These are phyloP conservation scores for Rubia tinctorum DNA, from an alignment of 305 asterid species.

Conservation along the genomic window DNA sequence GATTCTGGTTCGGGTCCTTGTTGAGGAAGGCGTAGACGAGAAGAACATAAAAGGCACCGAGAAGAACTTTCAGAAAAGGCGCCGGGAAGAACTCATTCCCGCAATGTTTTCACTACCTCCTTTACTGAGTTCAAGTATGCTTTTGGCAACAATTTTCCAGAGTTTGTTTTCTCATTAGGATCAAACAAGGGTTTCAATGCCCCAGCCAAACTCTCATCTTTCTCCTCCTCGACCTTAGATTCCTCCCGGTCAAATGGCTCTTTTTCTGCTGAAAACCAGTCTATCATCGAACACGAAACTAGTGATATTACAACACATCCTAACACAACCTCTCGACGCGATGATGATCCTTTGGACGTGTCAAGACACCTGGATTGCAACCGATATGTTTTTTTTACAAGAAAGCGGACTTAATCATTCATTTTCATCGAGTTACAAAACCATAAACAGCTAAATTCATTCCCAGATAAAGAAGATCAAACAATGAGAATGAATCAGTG, in stretches of 20 bases:
- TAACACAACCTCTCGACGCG: constrained; percentile 46
- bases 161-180: constrained; percentile 84
- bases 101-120: constrained; percentile 81
- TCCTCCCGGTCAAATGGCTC: constrained; percentile 55
- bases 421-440: not conserved
- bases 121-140: constrained; percentile 79
- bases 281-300: constrained; percentile 32
- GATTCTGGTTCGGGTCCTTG: no score
- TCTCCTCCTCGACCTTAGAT: constrained; percentile 31
- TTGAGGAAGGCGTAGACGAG: no score
- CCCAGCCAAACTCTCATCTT: constrained; percentile 27
- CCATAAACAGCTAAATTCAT: no score
- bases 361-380: constrained; percentile 30
- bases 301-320: constrained; percentile 36
- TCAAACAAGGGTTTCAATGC: constrained; percentile 66
- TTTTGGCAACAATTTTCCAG: constrained; percentile 81
- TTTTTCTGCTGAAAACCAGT: constrained; percentile 20
- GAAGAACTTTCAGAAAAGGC: no score
- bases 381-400: constrained; percentile 31
- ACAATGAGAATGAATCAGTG: no score
- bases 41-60: no score
- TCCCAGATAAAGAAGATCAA: no score
- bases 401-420: not conserved
- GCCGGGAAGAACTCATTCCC: no score
- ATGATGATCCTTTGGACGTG: constrained; percentile 24